Percentiles rank a stretch among this genome's conserved stretches.
Evolutionary conservation across 2,329 filamentous ascomycete species (phyloP).

Genomic region (Trichoderma sp.): DNA sequence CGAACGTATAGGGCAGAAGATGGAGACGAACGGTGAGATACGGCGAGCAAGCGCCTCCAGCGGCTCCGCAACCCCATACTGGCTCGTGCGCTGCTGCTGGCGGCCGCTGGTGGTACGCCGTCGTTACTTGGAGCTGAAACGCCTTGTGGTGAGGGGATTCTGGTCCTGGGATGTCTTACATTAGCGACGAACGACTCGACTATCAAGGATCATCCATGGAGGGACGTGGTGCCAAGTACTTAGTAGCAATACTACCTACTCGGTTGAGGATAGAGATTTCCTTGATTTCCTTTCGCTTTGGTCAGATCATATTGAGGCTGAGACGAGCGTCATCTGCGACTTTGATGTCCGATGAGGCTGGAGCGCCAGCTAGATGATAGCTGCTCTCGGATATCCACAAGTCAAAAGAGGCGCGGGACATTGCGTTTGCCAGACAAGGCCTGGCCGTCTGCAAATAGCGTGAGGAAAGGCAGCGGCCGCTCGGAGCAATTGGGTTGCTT

Average conservation of each 20-base stretch:
- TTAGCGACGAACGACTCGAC: constrained; percentile 13
- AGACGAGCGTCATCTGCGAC: constrained; percentile 18
- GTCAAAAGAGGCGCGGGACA: constrained; percentile 12
- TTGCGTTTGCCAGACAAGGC: constrained; percentile 7
- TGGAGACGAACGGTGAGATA: constrained; percentile 28
- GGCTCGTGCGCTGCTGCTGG: constrained; percentile 23
- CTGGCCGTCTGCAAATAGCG: not conserved
- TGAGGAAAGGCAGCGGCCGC: not conserved
- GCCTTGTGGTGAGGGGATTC: constrained; percentile 21
- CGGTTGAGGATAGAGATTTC: not conserved
- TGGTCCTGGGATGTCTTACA: constrained; percentile 25
- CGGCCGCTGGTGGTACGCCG: constrained; percentile 23
- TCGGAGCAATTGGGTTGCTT: constrained; percentile 21
- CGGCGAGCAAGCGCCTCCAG: constrained; percentile 25
- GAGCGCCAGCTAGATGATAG: not conserved
- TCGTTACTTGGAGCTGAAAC: constrained; percentile 4
- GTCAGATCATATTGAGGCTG: constrained; percentile 8
- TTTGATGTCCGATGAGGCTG: constrained; percentile 12
- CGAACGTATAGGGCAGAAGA: constrained; percentile 17
- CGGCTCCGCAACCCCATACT: constrained; percentile 29
- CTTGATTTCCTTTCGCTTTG: not conserved
- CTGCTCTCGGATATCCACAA: constrained; percentile 15
- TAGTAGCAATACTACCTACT: not conserved
- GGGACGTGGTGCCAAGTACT: not conserved
- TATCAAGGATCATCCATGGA: constrained; percentile 26